Base-by-base conservation (phyloP, 805 yeast species). In the Wickerhamiella qilinensis region DNA sequence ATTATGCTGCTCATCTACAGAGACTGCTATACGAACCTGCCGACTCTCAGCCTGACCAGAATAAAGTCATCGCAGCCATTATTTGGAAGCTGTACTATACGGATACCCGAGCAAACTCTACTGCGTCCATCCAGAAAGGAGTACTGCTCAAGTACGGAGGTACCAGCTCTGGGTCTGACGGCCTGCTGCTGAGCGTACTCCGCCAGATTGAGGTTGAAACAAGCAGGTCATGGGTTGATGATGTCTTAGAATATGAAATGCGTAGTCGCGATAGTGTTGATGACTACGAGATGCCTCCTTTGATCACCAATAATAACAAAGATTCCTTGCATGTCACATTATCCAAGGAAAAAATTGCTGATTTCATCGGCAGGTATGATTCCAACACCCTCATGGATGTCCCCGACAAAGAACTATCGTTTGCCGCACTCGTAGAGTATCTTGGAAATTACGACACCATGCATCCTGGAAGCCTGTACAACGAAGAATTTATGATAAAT, bases 401-500 rank as follows among this genome's bases (percentile, higher is more conserved):
- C 5, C 25, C 32, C 15, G 16, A 12, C 19, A 11, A 3, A 1
- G 18, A 16, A 4, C 29, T 20, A 8, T 5, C 36, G 19, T 42
- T 33, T n/a, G 29, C 31, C 9, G 35, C 14, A 20, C 4, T 33
- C 3, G 4, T 19, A 16, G 44, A 12, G 24, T 42, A 12, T 14
- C 16, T 40, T 9, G 34, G 37, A 5, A 22, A 36, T n/a, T 41
- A 38, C 21, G 41, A 41, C 14, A 29, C 37, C 4, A 15, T 19
- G 16, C 46, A 40, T 29, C 43, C 43, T 4, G 16, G 22, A 18
- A 14, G 17, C 12, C 40, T 41, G 20, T 57, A 85, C 54, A 88
- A 83, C 51, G 68, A 75, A n/a, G 75, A 77, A 50, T 82, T 85
- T 49, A 48, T 85, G 28, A 54, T 82, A 43, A 60, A 78, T 39